Evolutionary conservation across 768 basidiomycete species (phyloP), one percentile per base, ranked within the genome.

Genomic region (Suillus tomentosus): DNA sequence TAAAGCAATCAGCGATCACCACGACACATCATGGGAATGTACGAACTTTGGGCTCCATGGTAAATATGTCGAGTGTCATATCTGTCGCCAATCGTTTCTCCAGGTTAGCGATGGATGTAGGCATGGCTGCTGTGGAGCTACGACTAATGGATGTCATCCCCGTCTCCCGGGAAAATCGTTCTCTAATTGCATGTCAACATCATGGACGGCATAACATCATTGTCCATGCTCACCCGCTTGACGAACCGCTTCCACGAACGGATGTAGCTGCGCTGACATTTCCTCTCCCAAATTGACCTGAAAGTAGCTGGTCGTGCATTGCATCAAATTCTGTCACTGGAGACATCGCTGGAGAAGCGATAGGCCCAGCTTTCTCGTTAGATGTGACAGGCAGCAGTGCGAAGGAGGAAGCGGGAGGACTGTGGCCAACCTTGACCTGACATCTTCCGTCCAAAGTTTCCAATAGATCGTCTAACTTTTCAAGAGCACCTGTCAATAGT

Each of bases 41-140:
- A 68, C 67, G 66, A 66, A 94, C 96, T 86, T 94, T 95, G 1
- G 91, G 91, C 66, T 86, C 84, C 95, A 99, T 96, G 1, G 94
- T 93, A 75, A 99, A 99, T 53, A 99, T 88, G 74, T 99, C 97
- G 36, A 98, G 78, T 9, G 93, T 93, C 22, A 85, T 81, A 37
- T 90, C 85, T 1, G 93, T 89, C 36, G 88, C 83, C 40, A 99
- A 81, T 34, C 93, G 82, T 40, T 84, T 80, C 73, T 99, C 96
- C 17, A 99, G 83, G 67, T 95, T 92, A 34, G 85, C 77, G 22
- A 96, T 78, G 7, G 92, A 83, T 70, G 83, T 83, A 14, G 79
- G 76, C 64, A 85, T 73, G 1, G 83, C 83, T 24, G 81, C 76
- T n/a, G 81, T 79, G 22, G 88, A 86, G 36, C 76, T 78, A 50